phyloP scores from a whole-genome alignment of 2,329 filamentous ascomycete genomes.

The Penicillium sp. region DNA sequence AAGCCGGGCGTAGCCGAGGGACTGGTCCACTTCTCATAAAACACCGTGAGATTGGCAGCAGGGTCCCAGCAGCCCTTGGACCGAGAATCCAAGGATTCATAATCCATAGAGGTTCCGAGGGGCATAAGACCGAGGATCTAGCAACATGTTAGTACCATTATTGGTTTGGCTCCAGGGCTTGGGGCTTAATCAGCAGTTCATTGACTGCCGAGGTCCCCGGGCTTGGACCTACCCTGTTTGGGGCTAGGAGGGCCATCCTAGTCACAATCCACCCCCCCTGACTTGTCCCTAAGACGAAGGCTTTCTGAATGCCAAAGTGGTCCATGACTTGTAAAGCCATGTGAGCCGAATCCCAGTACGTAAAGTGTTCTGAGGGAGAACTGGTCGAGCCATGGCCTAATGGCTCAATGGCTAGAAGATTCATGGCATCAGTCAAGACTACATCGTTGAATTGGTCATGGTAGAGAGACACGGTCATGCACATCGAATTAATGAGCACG shows the following conservation, averaged over 20 bases:
- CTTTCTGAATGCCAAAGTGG: conserved; percentile 44
- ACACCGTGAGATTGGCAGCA: conserved; percentile 30
- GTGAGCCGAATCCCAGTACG: conserved; percentile 54
- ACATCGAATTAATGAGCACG: conserved; percentile 53
- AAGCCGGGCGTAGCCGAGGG: conserved; percentile 43
- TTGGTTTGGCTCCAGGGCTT: not conserved
- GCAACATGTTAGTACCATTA: not conserved
- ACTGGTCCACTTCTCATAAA: conserved; percentile 43
- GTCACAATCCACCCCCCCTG: not conserved
- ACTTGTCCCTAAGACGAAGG: conserved; percentile 41
- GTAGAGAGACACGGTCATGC: conserved; percentile 48
- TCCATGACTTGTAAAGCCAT: conserved; percentile 57
- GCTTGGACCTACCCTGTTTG: not conserved
- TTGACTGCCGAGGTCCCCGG: not conserved
- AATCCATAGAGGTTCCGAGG: conserved; percentile 53
- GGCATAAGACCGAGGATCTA: conserved; percentile 52
- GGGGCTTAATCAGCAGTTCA: not conserved
- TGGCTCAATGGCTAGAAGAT: conserved; percentile 53
- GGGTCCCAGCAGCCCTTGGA: conserved; percentile 51
- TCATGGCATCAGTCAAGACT: conserved; percentile 40
- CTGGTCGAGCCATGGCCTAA: conserved; percentile 53
- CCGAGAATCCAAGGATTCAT: conserved; percentile 45
- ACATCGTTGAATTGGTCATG: conserved; percentile 37
- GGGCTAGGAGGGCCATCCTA: not conserved
- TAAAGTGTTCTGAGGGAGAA: conserved; percentile 46